Conservation (phyloP, 768 basidiomycete species). For the Agaricus blazei region DNA sequence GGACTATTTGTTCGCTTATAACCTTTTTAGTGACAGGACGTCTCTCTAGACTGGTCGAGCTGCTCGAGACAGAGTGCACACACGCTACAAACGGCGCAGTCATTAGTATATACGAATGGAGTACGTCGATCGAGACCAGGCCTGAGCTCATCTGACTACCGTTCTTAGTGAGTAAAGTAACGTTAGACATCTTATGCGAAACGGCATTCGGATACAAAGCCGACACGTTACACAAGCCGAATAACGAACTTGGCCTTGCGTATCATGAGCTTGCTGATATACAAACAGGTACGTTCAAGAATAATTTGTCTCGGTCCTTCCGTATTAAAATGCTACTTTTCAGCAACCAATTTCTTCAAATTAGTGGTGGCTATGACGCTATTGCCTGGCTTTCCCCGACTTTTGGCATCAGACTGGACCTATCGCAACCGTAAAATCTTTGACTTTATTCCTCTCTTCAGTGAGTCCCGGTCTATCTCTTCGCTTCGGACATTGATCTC, state of each 20-base stretch:
- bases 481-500: background rate
- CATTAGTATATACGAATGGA: constrained; percentile 32
- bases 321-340: too few species aligned
- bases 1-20: background rate
- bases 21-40: background rate
- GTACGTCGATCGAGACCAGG: constrained; percentile 14
- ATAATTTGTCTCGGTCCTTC: too few species aligned
- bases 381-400: constrained; percentile 21
- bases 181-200: constrained; percentile 37
- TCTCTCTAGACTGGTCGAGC: constrained; percentile 3
- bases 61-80: constrained; percentile 15
- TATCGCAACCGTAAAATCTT: constrained; percentile 22
- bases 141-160: too few species aligned
- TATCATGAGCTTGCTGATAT: constrained; percentile 28
- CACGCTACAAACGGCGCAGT: constrained; percentile 18
- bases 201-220: constrained; percentile 34
- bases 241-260: constrained; percentile 32
- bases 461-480: constrained; percentile 2
- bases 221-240: constrained; percentile 29
- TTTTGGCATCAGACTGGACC: constrained; percentile 22
- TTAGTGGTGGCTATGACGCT: background rate
- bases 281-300: constrained; percentile 22
- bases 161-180: constrained; percentile 31
- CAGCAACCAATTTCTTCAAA: background rate
- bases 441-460: constrained; percentile 8